Evolutionary conservation across 768 basidiomycete genomes (phyloP).

Genomic region (Gyrodon lividus): DNA sequence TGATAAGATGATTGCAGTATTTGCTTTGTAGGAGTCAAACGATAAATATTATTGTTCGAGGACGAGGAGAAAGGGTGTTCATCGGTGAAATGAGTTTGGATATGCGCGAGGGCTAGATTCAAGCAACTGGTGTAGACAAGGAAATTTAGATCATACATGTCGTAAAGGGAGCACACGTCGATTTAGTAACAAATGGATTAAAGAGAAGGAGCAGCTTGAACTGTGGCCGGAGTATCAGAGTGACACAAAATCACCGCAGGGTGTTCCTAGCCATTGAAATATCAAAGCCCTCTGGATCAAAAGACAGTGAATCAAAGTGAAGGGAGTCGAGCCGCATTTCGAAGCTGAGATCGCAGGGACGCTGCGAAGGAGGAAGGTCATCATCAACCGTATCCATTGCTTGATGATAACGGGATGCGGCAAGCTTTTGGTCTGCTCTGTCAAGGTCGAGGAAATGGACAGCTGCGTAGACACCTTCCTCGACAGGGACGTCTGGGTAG

Average conservation of each 20-base stretch:
- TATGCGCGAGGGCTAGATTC: not conserved
- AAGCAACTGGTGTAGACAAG: not conserved
- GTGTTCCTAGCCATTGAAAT: constrained; percentile 20
- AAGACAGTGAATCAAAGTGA: constrained; percentile 69
- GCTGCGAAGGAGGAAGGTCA: constrained; percentile 6
- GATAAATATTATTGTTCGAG: constrained; percentile 5
- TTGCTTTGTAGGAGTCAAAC: constrained; percentile 7
- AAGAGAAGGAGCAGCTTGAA: not conserved
- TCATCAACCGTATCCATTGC: constrained; percentile 1
- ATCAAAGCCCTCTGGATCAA: constrained; percentile 59
- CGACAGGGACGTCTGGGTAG: constrained; percentile 17
- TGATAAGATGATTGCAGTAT: constrained; percentile 6
- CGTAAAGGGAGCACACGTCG: not conserved
- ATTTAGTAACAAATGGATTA: not conserved
- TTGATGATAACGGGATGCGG: constrained; percentile 4
- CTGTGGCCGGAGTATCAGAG: not conserved
- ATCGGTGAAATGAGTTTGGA: not conserved
- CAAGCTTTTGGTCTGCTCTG: constrained; percentile 16
- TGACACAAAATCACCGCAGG: constrained; percentile 12
- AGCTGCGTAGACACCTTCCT: constrained; percentile 16
- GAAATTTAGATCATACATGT: constrained; percentile 10
- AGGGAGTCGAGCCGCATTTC: constrained; percentile 73
- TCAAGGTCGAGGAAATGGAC: constrained; percentile 20
- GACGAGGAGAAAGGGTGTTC: not conserved
- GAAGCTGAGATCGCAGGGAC: constrained; percentile 43